Base-by-base conservation (phyloP, 1,284 basidiomycete genomes). In the Tilletia walkeri region DNA sequence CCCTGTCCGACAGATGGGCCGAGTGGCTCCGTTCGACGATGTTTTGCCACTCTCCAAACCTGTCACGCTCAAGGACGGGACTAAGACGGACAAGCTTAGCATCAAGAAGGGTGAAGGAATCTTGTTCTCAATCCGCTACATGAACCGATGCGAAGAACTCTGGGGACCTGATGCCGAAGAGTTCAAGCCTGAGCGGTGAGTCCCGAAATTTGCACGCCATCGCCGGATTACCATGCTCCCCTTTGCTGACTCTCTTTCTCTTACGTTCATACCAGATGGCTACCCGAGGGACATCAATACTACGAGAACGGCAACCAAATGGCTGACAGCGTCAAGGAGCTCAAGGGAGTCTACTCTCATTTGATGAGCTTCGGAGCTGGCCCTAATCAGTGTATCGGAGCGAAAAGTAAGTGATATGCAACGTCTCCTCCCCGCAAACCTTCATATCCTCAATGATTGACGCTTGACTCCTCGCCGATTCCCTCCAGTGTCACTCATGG, bases 151-250 rank as follows among this genome's bases (percentile, higher is more conserved):
- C n/a, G 72, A 70, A 54, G 63, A 67, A 1, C 70, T 80, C 41
- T 82, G 75, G 72, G 80, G 80, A 6, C 47, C 71, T 9, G 79
- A 82, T 53, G 76, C 78, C 0, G 70, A 73, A 12, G 53, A 69
- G 6, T 82, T 82, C 66, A 71, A 73, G 20, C 80, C 80, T 2
- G 78, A 80, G 48, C 73, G 80, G 1, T 82, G 78, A 53, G 50
- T 53, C 41, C 41, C 6, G 9, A 45, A 14, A 45, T 7, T 9
- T 45, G 41, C 14, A 9, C 41, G 9, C 41, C 9, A 14, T 45
- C 41, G 41, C 41, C 41, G 41, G 14, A 45, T 7, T 14, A 7
- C 9, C 14, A 14, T 9, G 41, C 41, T 9, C 41, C 14, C 41
- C 41, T 45, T 45, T 45, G 6, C 41, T 45, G 9, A 45, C 41